Evolutionary conservation across 208 protist species (phyloP), one percentile per base, ranked within the genome.

Genomic region (Trypanosomatidae sp.): DNA sequence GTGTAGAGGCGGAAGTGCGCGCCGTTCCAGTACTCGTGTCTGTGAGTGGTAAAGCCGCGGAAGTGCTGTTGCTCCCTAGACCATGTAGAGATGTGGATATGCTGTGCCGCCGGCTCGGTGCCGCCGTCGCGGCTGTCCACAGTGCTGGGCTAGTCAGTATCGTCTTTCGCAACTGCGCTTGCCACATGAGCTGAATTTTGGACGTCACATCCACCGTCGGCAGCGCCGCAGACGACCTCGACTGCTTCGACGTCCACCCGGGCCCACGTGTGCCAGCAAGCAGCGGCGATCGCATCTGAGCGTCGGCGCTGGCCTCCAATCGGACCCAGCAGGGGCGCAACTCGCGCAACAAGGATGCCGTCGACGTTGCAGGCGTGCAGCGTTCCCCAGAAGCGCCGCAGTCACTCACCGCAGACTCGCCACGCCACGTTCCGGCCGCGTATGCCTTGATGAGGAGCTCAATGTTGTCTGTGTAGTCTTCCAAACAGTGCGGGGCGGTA

Each of bases 401-500:
- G 43, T 73, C 58, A n/a, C 58, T 66, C 25, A 9, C 30, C 15
- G 17, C 10, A 19, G 50, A 44, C 36, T 73, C 69, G n/a, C 69
- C 62, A 71, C 30, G 58, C 30, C 39, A 25, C 59, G 9, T 4
- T 9, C 65, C 19, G 50, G 55, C 69, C 12, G 59, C 70, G 78
- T 86, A 91, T 17, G 80, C 73, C 13, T 41, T 15, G 67, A 89
- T 83, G 15, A 93, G 69, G 13, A 52, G 43, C 52, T 80, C 58
- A 17, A 90, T 77, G 30, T 52, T 68, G 15, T 46, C 33, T 52
- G 74, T 77, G 66, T 93, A 91, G 52, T 90, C 80, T 59, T 85
- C 81, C 2, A 91, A 62, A 52, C 67, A 89, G 49, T 68, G 25
- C 73, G 82, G 88, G 13, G 86, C 80, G 66, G 74, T 82, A n/a